These are phyloP conservation scores for Hygrocybe coccinea DNA, from an alignment of 768 basidiomycete species.

Conservation along the genomic window DNA sequence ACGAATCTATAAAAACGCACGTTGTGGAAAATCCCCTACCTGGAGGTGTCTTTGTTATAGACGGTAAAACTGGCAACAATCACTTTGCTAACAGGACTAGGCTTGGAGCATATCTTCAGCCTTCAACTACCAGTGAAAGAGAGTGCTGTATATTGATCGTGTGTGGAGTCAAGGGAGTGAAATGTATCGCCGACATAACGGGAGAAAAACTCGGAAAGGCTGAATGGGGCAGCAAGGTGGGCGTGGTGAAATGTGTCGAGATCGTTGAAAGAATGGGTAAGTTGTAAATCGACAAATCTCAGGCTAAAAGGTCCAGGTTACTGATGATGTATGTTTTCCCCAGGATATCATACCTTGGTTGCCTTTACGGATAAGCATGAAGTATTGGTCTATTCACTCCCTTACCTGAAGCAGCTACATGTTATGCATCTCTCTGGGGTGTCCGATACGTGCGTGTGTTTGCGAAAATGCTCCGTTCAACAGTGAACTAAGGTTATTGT, in stretches of 20 bases:
- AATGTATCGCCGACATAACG: slow-evolving; percentile 51
- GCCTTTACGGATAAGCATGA: slow-evolving; percentile 50
- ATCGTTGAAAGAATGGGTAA: slow-evolving; percentile 61
- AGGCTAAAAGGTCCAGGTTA: not conserved
- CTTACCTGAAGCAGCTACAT: slow-evolving; percentile 53
- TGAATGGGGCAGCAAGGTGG: slow-evolving; percentile 56
- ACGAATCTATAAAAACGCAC: slow-evolving; percentile 35
- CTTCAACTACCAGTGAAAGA: slow-evolving; percentile 11
- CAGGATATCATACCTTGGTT: slow-evolving; percentile 51
- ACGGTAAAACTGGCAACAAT: slow-evolving; percentile 45
- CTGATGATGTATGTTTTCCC: not conserved
- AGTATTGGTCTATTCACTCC: slow-evolving; percentile 56
- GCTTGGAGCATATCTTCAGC: slow-evolving; percentile 34
- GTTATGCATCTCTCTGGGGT: slow-evolving; percentile 36
- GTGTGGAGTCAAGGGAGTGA: slow-evolving; percentile 55
- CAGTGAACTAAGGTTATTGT: not conserved
- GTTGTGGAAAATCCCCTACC: slow-evolving; percentile 43
- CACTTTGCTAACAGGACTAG: slow-evolving; percentile 42
- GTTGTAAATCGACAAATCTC: slow-evolving; percentile 12
- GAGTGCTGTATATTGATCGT: slow-evolving; percentile 40
- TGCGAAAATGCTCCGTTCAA: not conserved
- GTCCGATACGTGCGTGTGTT: slow-evolving; percentile 33
- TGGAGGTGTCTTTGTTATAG: slow-evolving; percentile 49
- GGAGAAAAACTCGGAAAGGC: slow-evolving; percentile 64
- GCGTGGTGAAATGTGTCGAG: slow-evolving; percentile 45